A percentile compares a stretch with the other conserved stretches of the same genome.
Conservation (phyloP, 2,329 filamentous ascomycete genomes). For the Trichoderma sp. region DNA sequence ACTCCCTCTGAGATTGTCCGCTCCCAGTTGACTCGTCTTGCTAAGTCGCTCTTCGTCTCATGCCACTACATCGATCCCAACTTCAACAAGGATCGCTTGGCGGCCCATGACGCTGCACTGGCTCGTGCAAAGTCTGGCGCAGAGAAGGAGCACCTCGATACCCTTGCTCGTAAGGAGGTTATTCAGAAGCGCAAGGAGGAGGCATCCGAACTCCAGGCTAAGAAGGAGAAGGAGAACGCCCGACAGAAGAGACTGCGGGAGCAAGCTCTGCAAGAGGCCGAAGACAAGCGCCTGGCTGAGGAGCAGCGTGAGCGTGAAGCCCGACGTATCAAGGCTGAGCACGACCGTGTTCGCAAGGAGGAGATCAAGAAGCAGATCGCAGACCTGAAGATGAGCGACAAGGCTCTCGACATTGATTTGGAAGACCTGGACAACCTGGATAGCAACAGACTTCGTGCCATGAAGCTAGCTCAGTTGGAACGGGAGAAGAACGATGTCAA, state of each 20-base stretch:
- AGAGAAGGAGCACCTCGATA: slow-evolving; percentile 87
- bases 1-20: slow-evolving; percentile 97
- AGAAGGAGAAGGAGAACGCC: slow-evolving; percentile 89
- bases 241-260: slow-evolving; percentile 82
- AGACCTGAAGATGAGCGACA: slow-evolving; percentile 85
- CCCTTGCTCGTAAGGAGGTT: slow-evolving; percentile 78
- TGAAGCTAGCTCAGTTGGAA: slow-evolving; percentile 94
- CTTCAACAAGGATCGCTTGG: slow-evolving; percentile 77
- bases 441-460: slow-evolving; percentile 82
- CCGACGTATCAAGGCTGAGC: slow-evolving; percentile 80
- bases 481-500: slow-evolving; percentile 97
- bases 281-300: slow-evolving; percentile 82
- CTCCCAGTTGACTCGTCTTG: slow-evolving; percentile 86
- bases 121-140: slow-evolving; percentile 80
- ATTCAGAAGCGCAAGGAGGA: slow-evolving; percentile 98
- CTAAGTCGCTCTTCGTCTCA: slow-evolving; percentile 86
- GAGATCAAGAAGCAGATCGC: slow-evolving; percentile 90
- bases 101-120: slow-evolving; percentile 76
- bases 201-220: slow-evolving; percentile 82
- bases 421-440: slow-evolving; percentile 84
- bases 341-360: slow-evolving; percentile 84
- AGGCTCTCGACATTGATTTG: slow-evolving; percentile 70
- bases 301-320: slow-evolving; percentile 90
- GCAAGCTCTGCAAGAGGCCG: slow-evolving; percentile 84
- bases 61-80: slow-evolving; percentile 93